phyloP scores from a whole-genome alignment of 2,329 filamentous ascomycete species.

The Fusarium anguioides region DNA sequence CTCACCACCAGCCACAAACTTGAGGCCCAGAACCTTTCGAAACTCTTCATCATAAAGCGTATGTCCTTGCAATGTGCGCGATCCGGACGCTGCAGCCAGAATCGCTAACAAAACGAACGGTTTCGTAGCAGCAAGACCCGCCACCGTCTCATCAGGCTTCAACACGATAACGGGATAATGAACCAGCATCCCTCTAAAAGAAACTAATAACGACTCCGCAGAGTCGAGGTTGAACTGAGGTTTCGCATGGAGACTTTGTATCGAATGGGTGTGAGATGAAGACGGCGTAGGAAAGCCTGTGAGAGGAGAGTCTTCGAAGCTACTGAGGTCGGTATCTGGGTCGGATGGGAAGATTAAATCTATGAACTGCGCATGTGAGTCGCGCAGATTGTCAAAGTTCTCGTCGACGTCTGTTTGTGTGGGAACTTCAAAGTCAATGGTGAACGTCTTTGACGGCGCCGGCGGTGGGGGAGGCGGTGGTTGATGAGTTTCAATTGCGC shows the following conservation, averaged over 20 bases:
- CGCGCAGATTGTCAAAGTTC: slow-evolving; percentile 56
- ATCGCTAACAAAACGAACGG: slow-evolving; percentile 68
- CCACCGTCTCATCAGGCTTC: slow-evolving; percentile 55
- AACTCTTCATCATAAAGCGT: slow-evolving; percentile 68
- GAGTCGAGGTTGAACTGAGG: slow-evolving; percentile 67
- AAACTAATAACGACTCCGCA: slow-evolving; percentile 58
- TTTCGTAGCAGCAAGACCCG: slow-evolving; percentile 55
- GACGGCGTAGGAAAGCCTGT: slow-evolving; percentile 45
- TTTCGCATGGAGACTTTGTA: slow-evolving; percentile 57
- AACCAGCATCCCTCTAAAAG: slow-evolving; percentile 57
- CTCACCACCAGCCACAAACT: slow-evolving; percentile 67
- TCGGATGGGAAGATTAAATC: slow-evolving; percentile 53
- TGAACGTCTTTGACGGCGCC: slow-evolving; percentile 62
- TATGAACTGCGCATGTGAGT: slow-evolving; percentile 56
- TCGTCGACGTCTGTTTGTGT: slow-evolving; percentile 52
- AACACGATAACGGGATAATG: slow-evolving; percentile 59
- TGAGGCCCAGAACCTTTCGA: slow-evolving; percentile 65
- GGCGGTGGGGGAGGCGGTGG: slow-evolving; percentile 43
- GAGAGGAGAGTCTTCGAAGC: slow-evolving; percentile 34
- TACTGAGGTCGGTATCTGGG: slow-evolving; percentile 33
- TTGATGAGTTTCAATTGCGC: slow-evolving; percentile 38
- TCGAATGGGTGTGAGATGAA: slow-evolving; percentile 48
- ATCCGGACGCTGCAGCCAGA: slow-evolving; percentile 61
- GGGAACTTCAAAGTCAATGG: slow-evolving; percentile 63
- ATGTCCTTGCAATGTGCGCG: slow-evolving; percentile 62